A percentile compares a stretch with the other conserved stretches of the same genome.
Evolutionary conservation across 2,329 filamentous ascomycete species (phyloP).

Genomic region (Ophiostoma sp.): DNA sequence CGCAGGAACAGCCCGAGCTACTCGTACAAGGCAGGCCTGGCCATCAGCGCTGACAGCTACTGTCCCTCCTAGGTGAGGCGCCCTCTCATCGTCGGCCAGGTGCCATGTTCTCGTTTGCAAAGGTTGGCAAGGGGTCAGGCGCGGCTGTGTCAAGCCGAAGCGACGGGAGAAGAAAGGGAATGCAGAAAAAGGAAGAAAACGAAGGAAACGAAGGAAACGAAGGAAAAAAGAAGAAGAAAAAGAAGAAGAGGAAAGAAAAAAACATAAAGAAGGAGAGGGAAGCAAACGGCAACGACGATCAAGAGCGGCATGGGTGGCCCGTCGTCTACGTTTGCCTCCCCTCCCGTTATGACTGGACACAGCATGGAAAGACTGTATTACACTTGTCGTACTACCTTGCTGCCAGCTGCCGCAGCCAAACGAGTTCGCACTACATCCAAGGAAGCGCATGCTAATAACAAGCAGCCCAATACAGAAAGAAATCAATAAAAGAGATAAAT

Average conservation of each 20-base stretch:
- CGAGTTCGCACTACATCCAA: background rate
- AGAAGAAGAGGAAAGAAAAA: background rate
- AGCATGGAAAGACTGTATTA: background rate
- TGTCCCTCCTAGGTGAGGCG: slow-evolving; percentile 8
- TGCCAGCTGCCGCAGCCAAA: background rate
- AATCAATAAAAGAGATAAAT: slow-evolving; percentile 8
- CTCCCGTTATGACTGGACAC: slow-evolving; percentile 4
- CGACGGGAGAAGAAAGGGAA: background rate
- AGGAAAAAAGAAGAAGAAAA: too few relatives aligned
- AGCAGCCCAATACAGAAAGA: background rate
- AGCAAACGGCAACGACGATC: background rate
- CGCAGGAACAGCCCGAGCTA: background rate
- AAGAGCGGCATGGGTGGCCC: slow-evolving; percentile 11
- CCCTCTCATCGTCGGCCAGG: slow-evolving; percentile 18
- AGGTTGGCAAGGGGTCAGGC: slow-evolving; percentile 13
- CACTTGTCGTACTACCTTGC: background rate
- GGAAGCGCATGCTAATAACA: background rate
- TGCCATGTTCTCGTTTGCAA: slow-evolving; percentile 15
- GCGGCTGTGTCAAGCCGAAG: background rate
- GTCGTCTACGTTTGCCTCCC: background rate
- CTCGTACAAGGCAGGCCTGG: background rate
- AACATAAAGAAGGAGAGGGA: background rate
- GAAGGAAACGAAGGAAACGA: background rate
- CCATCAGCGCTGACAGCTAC: background rate
- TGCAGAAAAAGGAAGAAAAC: background rate